Evolutionary conservation across 1,139 yeast species (phyloP).

Genomic region (Pichia sp.): DNA sequence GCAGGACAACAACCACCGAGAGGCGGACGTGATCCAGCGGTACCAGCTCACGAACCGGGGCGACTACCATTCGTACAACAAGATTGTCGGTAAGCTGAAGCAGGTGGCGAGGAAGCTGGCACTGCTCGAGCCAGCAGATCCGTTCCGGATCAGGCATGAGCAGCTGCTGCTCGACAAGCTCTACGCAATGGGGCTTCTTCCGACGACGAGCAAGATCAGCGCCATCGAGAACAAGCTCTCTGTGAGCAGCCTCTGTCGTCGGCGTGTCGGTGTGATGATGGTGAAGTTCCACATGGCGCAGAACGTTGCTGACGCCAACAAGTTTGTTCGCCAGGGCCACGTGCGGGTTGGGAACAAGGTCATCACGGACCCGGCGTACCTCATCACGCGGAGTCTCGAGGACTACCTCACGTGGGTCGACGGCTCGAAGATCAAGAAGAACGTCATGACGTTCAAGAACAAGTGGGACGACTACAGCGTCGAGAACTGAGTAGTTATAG

Average conservation of each 20-base stretch:
- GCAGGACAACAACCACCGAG: constrained; percentile 92
- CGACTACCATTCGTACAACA: constrained; percentile 91
- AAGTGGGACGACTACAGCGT: constrained; percentile 70
- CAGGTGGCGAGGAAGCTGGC: constrained; percentile 84
- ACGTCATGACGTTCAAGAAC: constrained; percentile 83
- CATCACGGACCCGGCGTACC: constrained; percentile 90
- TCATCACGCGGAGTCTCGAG: constrained; percentile 89
- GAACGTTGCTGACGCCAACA: constrained; percentile 80
- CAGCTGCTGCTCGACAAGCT: constrained; percentile 80
- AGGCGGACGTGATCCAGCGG: constrained; percentile 89
- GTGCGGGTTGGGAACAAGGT: constrained; percentile 96
- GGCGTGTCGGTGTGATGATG: constrained; percentile 94
- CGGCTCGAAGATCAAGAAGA: constrained; percentile 84
- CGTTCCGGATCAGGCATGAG: constrained; percentile 82
- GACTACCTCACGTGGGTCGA: constrained; percentile 98
- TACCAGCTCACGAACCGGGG: constrained; percentile 92
- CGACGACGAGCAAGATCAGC: constrained; percentile 84
- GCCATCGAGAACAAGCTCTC: constrained; percentile 88
- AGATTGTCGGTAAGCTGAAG: constrained; percentile 84
- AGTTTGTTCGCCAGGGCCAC: constrained; percentile 93
- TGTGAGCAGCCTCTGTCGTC: constrained; percentile 86
- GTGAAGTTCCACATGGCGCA: constrained; percentile 94
- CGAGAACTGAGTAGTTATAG: constrained; percentile 3
- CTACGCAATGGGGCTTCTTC: constrained; percentile 78
- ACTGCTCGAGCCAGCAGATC: constrained; percentile 78